Percentiles rank a stretch among this genome's conserved stretches.
Conservation (phyloP, 2,329 filamentous ascomycete genomes). For the Ophiocordyceps sinensis region DNA sequence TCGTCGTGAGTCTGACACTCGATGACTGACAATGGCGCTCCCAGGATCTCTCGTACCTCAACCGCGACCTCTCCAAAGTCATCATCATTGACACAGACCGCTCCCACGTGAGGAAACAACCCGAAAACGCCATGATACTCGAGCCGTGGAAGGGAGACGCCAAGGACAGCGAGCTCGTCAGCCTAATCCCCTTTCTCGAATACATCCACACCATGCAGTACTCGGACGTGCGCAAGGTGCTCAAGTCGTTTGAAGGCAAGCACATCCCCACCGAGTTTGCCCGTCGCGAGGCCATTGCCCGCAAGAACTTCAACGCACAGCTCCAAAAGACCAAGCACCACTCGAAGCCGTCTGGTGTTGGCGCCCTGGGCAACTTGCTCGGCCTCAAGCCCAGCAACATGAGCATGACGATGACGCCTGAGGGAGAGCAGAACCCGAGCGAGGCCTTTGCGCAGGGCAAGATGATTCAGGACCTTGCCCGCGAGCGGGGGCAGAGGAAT, state of each 20-base stretch:
- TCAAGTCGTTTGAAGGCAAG: constrained; percentile 80
- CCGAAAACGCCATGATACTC: constrained; percentile 90
- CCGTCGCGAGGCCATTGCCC: constrained; percentile 69
- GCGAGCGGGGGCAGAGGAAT: constrained; percentile 79
- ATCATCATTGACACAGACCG: constrained; percentile 85
- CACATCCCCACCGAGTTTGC: constrained; percentile 86
- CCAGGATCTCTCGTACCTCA: constrained; percentile 95
- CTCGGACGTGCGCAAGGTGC: constrained; percentile 68
- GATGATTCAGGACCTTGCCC: constrained; percentile 90
- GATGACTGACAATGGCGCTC: neutral
- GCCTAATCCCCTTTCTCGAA: constrained; percentile 90
- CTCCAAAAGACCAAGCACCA: constrained; percentile 46
- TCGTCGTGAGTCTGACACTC: neutral
- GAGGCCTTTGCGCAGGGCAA: constrained; percentile 84
- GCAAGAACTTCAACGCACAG: constrained; percentile 72
- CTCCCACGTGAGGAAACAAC: constrained; percentile 71
- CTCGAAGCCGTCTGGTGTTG: constrained; percentile 43
- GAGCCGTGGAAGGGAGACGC: constrained; percentile 79
- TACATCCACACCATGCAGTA: constrained; percentile 92
- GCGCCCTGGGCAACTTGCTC: constrained; percentile 54
- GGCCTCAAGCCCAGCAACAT: constrained; percentile 61
- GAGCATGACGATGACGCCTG: constrained; percentile 42
- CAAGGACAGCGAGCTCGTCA: constrained; percentile 73
- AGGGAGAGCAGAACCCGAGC: constrained; percentile 54
- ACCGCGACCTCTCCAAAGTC: constrained; percentile 88